Conservation (phyloP, 768 basidiomycete species). For the Hygrophorus russula region DNA sequence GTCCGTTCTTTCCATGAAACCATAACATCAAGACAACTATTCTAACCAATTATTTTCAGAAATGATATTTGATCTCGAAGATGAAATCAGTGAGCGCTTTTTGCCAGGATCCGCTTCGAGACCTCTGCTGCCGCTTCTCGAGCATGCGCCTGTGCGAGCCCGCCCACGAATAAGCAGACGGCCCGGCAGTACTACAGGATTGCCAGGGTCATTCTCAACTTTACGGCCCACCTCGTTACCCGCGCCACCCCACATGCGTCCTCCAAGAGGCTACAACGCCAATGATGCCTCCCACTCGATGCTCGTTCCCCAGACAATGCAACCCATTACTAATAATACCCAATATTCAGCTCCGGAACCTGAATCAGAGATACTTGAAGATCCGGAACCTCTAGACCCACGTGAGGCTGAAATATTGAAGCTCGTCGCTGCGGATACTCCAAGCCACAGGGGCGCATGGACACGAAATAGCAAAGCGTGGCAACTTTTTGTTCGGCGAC, state of each 20-base stretch:
- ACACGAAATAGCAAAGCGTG: constrained; percentile 51
- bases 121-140: constrained; percentile 30
- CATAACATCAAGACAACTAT: background rate
- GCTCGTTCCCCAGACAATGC: background rate
- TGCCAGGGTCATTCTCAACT: constrained; percentile 46
- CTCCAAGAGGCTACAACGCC: constrained; percentile 26
- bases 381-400: background rate
- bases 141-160: constrained; percentile 25
- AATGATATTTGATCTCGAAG: constrained; percentile 64
- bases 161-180: constrained; percentile 20
- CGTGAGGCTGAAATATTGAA: constrained; percentile 41
- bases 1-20: constrained; percentile 20
- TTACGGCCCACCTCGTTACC: constrained; percentile 66
- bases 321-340: background rate
- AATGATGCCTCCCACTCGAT: constrained; percentile 15
- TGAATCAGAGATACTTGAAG: background rate
- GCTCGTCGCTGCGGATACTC: constrained; percentile 57
- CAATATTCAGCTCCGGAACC: background rate
- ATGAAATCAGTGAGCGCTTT: constrained; percentile 26
- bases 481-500: constrained; percentile 43
- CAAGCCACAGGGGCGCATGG: constrained; percentile 68
- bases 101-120: constrained; percentile 18
- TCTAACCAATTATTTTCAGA: constrained; percentile 23
- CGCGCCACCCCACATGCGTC: constrained; percentile 45
- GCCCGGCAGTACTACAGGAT: constrained; percentile 21